These are phyloP conservation scores for Talaromyces funiculosus DNA, from an alignment of 2,329 filamentous ascomycete species.

Conservation along the genomic window DNA sequence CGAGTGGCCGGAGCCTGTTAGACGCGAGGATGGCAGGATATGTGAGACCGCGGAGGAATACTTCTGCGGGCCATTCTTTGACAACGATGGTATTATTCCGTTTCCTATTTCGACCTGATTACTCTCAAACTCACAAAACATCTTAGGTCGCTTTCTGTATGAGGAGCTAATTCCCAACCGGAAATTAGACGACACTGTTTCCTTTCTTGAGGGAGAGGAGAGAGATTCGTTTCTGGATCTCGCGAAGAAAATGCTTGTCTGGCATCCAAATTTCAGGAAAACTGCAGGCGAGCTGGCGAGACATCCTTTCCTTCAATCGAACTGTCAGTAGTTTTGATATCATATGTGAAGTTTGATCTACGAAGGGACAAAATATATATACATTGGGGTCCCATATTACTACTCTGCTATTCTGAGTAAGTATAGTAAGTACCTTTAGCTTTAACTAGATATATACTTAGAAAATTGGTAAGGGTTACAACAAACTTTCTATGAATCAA, in stretches of 20 bases:
- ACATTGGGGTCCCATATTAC: too few relatives aligned
- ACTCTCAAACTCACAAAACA: not conserved
- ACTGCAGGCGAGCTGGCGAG: conserved; percentile 24
- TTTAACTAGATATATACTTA: too few relatives aligned
- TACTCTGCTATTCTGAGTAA: too few relatives aligned
- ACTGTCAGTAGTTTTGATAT: not conserved
- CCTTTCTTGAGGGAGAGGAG: conserved; percentile 26
- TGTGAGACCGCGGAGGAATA: conserved; percentile 28
- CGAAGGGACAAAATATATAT: too few relatives aligned
- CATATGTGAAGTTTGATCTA: too few relatives aligned
- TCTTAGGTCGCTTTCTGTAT: conserved; percentile 26
- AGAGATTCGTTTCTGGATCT: conserved; percentile 28
- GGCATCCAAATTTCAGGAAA: conserved; percentile 26
- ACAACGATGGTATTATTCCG: conserved; percentile 16
- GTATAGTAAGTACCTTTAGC: too few relatives aligned
- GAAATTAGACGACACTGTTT: conserved; percentile 25
- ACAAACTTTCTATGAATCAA: too few relatives aligned
- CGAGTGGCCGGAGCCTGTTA: conserved; percentile 26
- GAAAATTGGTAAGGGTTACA: too few relatives aligned
- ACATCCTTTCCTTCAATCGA: conserved; percentile 24
- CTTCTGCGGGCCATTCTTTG: conserved; percentile 35
- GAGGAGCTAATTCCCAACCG: conserved; percentile 29
- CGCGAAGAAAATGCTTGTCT: conserved; percentile 27
- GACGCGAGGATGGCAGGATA: conserved; percentile 21
- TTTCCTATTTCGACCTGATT: not conserved